Evolutionary conservation across 2,329 filamentous ascomycete species (phyloP).

Genomic region (Curvularia hawaiiensis): DNA sequence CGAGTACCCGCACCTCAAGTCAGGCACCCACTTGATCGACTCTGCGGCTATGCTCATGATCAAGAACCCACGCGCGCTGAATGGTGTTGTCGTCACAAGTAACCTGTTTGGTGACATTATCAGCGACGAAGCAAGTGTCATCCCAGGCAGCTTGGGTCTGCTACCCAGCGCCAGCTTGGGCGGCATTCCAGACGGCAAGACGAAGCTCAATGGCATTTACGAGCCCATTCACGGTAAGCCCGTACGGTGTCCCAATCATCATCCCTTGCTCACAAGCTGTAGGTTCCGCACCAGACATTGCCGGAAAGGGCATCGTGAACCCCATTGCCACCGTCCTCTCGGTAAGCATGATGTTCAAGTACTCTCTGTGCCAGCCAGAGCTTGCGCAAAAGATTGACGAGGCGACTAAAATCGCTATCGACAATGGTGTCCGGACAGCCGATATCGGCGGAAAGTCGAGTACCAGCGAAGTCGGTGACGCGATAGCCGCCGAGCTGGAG

Average conservation of each 20-base stretch:
- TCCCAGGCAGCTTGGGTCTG: slow-evolving; percentile 87
- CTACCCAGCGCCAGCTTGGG: slow-evolving; percentile 86
- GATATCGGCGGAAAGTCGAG: slow-evolving; percentile 81
- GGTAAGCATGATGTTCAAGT: slow-evolving; percentile 93
- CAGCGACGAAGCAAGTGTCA: slow-evolving; percentile 91
- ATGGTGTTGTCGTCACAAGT: slow-evolving; percentile 89
- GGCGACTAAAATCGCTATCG: slow-evolving; percentile 79
- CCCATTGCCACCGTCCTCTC: slow-evolving; percentile 91
- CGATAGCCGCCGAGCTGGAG: slow-evolving; percentile 74
- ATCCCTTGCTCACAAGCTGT: slow-evolving; percentile 17
- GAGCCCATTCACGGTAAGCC: slow-evolving; percentile 90
- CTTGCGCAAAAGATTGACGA: slow-evolving; percentile 81
- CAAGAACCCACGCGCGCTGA: slow-evolving; percentile 86
- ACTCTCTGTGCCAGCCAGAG: slow-evolving; percentile 79
- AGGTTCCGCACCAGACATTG: slow-evolving; percentile 93
- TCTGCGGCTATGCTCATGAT: slow-evolving; percentile 97
- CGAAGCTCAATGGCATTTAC: slow-evolving; percentile 89
- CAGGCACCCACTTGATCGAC: slow-evolving; percentile 92
- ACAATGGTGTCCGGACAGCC: slow-evolving; percentile 76
- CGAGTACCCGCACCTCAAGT: slow-evolving; percentile 85
- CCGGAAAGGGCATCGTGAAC: slow-evolving; percentile 88
- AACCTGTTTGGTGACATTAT: slow-evolving; percentile 98
- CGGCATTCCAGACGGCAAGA: slow-evolving; percentile 83
- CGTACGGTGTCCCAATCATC: not conserved
- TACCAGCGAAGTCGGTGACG: slow-evolving; percentile 83